Conservation (phyloP, 2,329 filamentous ascomycete species). For the Fusarium subtropicale region DNA sequence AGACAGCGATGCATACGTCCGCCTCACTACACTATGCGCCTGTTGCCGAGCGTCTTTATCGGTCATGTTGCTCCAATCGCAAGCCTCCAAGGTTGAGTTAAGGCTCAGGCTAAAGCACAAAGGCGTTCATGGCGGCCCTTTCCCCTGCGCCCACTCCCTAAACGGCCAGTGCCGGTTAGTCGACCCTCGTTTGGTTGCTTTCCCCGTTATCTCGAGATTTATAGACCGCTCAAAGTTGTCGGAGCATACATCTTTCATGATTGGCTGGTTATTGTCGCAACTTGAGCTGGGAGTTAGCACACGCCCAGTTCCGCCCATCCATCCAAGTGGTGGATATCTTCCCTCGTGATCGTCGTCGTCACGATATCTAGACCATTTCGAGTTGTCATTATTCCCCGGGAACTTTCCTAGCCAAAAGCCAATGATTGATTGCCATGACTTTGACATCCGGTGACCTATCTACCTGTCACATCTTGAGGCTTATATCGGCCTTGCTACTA, state of each 20-base stretch:
- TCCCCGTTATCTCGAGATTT: conserved; percentile 18
- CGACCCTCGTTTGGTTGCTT: conserved; percentile 7
- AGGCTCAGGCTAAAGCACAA: conserved; percentile 19
- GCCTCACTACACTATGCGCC: conserved; percentile 23
- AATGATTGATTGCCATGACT: conserved; percentile 20
- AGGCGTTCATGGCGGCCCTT: conserved; percentile 28
- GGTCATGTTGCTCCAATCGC: conserved; percentile 24
- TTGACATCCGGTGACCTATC: conserved; percentile 37
- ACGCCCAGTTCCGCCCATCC: conserved; percentile 23
- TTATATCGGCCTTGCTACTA: conserved; percentile 39
- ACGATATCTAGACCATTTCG: conserved; percentile 35
- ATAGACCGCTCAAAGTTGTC: conserved; percentile 19
- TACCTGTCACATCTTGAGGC: conserved; percentile 32
- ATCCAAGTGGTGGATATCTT: conserved; percentile 28
- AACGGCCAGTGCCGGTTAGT: conserved; percentile 5
- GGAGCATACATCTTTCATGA: neutral
- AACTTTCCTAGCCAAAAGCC: conserved; percentile 16
- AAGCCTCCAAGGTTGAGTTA: conserved; percentile 18
- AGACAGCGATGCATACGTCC: conserved; percentile 22
- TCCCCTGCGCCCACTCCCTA: conserved; percentile 29
- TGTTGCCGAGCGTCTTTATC: conserved; percentile 35
- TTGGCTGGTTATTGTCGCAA: conserved; percentile 11
- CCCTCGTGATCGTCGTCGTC: conserved; percentile 41
- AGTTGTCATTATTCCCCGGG: conserved; percentile 29
- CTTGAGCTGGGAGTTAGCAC: conserved; percentile 17